These are phyloP conservation scores for Beauveria varroae DNA, from an alignment of 2,329 filamentous ascomycete genomes.

Conservation along the genomic window DNA sequence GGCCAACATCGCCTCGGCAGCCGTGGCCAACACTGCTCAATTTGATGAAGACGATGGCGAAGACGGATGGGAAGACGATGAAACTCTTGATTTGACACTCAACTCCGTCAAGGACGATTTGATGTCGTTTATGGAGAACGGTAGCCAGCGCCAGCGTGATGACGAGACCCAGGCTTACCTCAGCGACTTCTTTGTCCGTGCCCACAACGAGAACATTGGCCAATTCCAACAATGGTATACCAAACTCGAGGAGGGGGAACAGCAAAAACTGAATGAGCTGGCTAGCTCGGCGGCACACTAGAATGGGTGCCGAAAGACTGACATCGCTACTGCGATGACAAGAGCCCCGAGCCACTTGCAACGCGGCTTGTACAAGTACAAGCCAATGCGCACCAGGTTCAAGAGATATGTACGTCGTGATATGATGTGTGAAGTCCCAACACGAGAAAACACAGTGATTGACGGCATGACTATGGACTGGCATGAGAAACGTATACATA, in stretches of 20 bases:
- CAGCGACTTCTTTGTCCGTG: slow-evolving; percentile 67
- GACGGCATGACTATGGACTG: neutral
- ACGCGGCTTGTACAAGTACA: neutral
- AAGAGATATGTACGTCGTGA: neutral
- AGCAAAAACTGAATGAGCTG: slow-evolving; percentile 47
- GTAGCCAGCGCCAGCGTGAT: slow-evolving; percentile 60
- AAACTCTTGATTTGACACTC: slow-evolving; percentile 67
- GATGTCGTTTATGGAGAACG: slow-evolving; percentile 65
- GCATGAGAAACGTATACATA: neutral
- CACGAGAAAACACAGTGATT: neutral
- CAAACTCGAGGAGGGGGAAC: slow-evolving; percentile 48
- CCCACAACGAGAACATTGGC: slow-evolving; percentile 48
- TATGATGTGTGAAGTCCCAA: neutral
- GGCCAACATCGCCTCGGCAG: slow-evolving; percentile 55
- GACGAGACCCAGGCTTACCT: slow-evolving; percentile 87
- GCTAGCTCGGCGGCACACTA: slow-evolving; percentile 30
- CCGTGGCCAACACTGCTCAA: slow-evolving; percentile 51
- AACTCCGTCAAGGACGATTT: slow-evolving; percentile 64
- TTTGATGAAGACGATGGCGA: slow-evolving; percentile 65
- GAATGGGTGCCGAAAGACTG: slow-evolving; percentile 10
- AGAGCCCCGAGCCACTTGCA: neutral
- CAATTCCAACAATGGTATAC: slow-evolving; percentile 51
- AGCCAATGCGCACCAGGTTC: neutral
- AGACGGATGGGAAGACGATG: slow-evolving; percentile 82
- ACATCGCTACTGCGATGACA: neutral